Evolutionary conservation across 768 basidiomycete species (phyloP), one percentile per base, ranked within the genome.

Genomic region (Kwoniella dendrophila): DNA sequence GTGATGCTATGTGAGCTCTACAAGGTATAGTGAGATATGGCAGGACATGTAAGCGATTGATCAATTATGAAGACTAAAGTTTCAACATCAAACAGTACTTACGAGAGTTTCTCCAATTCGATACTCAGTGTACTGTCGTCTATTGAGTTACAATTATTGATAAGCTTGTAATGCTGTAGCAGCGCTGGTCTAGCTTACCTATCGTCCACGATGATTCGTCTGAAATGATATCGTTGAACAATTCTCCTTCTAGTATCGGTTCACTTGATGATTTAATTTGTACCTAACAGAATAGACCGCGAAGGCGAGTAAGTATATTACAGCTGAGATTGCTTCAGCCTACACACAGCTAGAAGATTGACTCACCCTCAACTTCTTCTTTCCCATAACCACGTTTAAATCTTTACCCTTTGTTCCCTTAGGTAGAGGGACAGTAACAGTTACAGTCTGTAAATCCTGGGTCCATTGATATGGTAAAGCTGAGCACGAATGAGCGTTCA

Each of bases 191-290:
- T 2, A 51, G 0, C 86, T 58, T 66, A 94, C 94, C 87, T 36
- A 98, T 77, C 6, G 90, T 93, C 96, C 96, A 98, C 14, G 93
- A 95, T 62, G 92, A 95, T 47, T 98, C 96, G 66, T 96, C 96
- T 49, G 96, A 82, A 74, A 94, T 93, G 81, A 98, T 88, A 64
- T 94, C 93, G 71, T 88, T 88, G 82, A 90, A 93, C 36, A 99
- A 83, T 60, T 93, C 89, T 16, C 96, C 96, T n/a, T 84, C 84
- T 72, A 99, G 75, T 73, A 97, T 90, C 26, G 86, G 85, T 38
- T 92, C 90, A 3, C 57, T 8, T 63, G 90, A 82, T 29, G 89
- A 88, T 80, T 95, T 98, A 47, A 98, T 29, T 36, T 76, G 73
- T 3, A 75, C 79, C 77, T 78, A 49, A 41, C 18, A 24, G 32